Percentiles rank a stretch among this genome's conserved stretches.
Conservation (phyloP, 2,329 filamentous ascomycete species). For the Exophiala mesophila region DNA sequence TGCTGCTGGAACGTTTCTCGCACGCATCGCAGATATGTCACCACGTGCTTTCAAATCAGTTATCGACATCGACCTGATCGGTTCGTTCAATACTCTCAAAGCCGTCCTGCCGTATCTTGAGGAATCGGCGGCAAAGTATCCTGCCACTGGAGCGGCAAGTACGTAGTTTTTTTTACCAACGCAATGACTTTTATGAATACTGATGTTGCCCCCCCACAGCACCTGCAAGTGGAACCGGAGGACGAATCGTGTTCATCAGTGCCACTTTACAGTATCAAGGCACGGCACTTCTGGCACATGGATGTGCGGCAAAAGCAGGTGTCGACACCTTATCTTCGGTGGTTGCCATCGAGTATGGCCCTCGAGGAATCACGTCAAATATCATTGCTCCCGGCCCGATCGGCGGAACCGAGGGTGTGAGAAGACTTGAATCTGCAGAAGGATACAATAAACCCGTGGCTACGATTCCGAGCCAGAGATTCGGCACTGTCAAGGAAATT, state of each 20-base stretch:
- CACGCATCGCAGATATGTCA: constrained; percentile 7
- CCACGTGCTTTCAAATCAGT: constrained; percentile 16
- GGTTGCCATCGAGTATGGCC: constrained; percentile 82
- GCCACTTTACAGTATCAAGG: constrained; percentile 89
- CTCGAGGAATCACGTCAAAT: constrained; percentile 78
- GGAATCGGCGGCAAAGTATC: constrained; percentile 31
- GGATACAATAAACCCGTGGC: constrained; percentile 44
- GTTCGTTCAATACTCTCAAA: constrained; percentile 13
- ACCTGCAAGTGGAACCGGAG: constrained; percentile 48
- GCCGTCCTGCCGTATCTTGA: constrained; percentile 9
- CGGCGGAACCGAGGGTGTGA: constrained; percentile 73
- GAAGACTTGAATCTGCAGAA: constrained; percentile 55
- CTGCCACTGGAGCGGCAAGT: neutral
- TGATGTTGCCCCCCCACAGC: too few species aligned
- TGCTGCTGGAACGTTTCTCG: constrained; percentile 16
- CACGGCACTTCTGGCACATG: constrained; percentile 79
- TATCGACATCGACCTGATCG: constrained; percentile 14
- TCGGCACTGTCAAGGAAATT: constrained; percentile 77
- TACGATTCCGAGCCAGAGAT: constrained; percentile 66
- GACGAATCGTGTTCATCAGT: constrained; percentile 82
- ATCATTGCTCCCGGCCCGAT: constrained; percentile 85
- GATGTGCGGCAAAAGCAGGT: constrained; percentile 81
- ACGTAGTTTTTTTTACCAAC: too few species aligned
- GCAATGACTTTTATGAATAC: too few species aligned
- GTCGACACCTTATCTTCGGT: constrained; percentile 77